phyloP scores from a whole-genome alignment of 257 asterid species.

The Lavandula angustifolia region DNA sequence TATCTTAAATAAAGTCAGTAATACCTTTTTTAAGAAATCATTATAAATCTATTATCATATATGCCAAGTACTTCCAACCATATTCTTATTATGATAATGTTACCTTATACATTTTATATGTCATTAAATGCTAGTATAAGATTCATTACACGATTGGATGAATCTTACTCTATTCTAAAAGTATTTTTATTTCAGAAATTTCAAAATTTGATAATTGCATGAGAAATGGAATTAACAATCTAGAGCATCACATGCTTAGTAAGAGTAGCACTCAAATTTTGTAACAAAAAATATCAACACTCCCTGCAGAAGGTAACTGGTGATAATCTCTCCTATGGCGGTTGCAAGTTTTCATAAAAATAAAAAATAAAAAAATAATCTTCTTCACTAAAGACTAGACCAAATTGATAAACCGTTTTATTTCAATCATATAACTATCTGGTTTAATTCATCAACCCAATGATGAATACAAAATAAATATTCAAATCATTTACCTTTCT shows the following conservation, averaged over 20 bases:
- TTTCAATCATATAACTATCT: too few relatives aligned
- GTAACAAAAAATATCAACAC: too few relatives aligned
- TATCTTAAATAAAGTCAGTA: neutral
- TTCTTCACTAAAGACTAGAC: too few relatives aligned
- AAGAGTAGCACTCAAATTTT: too few relatives aligned
- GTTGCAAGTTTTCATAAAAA: too few relatives aligned
- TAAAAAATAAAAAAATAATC: too few relatives aligned
- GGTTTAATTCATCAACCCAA: too few relatives aligned
- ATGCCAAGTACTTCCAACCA: neutral
- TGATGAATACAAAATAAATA: too few relatives aligned
- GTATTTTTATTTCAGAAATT: conserved; percentile 4
- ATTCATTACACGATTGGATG: neutral
- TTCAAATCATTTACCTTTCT: too few relatives aligned
- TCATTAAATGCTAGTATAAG: neutral
- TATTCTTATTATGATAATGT: neutral
- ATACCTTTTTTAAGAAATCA: neutral
- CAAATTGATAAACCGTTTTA: too few relatives aligned
- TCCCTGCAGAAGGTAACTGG: neutral
- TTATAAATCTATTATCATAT: neutral
- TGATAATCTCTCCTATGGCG: too few relatives aligned
- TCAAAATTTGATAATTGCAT: neutral
- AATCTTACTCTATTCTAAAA: neutral
- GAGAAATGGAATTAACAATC: neutral
- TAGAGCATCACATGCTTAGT: too few relatives aligned
- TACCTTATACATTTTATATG: neutral